Conservation (phyloP, 768 basidiomycete genomes). For the Boletellus ananiceps region DNA sequence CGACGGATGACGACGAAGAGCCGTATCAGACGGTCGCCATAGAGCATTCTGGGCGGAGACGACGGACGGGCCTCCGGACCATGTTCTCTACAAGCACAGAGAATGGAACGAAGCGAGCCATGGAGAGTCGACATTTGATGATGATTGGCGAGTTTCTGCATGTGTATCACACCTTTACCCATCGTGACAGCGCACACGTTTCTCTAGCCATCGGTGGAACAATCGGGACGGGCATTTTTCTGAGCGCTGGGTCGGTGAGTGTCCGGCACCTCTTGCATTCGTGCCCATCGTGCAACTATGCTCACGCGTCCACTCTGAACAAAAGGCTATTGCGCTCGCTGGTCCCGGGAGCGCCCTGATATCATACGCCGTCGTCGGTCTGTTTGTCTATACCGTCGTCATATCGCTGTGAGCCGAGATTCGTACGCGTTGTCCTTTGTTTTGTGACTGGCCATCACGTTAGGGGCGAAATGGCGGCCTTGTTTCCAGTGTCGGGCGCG, state of each 20-base stretch:
- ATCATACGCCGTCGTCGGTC: slow-evolving; percentile 54
- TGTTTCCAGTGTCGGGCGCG: slow-evolving; percentile 58
- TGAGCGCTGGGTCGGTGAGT: slow-evolving; percentile 53
- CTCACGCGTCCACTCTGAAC: no score
- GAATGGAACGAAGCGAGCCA: slow-evolving; percentile 35
- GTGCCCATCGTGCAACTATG: no score
- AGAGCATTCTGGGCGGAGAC: background rate
- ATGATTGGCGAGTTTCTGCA: slow-evolving; percentile 34
- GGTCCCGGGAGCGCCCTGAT: slow-evolving; percentile 61
- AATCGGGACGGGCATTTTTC: slow-evolving; percentile 57
- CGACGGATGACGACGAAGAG: slow-evolving; percentile 2
- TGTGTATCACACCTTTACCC: background rate
- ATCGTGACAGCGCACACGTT: background rate
- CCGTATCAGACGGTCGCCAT: background rate
- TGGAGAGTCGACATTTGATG: slow-evolving; percentile 39
- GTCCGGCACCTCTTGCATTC: background rate
- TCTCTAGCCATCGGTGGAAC: slow-evolving; percentile 49
- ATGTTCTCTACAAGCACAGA: slow-evolving; percentile 11
- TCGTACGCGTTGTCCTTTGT: background rate
- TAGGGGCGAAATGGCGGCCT: slow-evolving; percentile 63
- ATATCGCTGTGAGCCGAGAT: slow-evolving; percentile 45
- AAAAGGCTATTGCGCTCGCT: slow-evolving; percentile 48
- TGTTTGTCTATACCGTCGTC: slow-evolving; percentile 58
- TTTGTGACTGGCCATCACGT: no score
- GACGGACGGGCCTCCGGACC: background rate